Conservation (phyloP, 192 early-diverging fungal species). For the Coemansia sp. region DNA sequence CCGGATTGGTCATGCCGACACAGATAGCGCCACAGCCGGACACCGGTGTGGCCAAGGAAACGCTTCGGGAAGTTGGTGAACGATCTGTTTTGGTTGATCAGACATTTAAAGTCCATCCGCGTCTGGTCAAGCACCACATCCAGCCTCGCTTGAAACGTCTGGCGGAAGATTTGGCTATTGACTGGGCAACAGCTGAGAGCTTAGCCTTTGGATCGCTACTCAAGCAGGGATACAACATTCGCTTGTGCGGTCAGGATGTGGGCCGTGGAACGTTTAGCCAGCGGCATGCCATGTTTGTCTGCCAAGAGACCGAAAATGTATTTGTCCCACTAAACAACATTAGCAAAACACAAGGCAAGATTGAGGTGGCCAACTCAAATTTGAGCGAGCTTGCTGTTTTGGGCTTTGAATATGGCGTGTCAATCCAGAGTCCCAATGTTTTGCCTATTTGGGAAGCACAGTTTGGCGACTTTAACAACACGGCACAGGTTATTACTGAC, state of each 20-base stretch:
- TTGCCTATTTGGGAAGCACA: slow-evolving; percentile 98
- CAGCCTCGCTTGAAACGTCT: slow-evolving; percentile 74
- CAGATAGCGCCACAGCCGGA: slow-evolving; percentile 41
- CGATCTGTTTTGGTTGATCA: slow-evolving; percentile 72
- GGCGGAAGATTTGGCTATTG: slow-evolving; percentile 66
- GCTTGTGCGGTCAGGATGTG: slow-evolving; percentile 96
- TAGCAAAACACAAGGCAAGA: slow-evolving; percentile 56
- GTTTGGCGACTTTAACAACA: slow-evolving; percentile 98
- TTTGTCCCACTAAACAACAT: slow-evolving; percentile 82
- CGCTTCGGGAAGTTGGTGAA: slow-evolving; percentile 69
- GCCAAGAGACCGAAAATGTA: slow-evolving; percentile 83
- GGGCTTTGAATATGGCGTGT: slow-evolving; percentile 94
- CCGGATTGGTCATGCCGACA: slow-evolving; percentile 64
- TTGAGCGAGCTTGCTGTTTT: slow-evolving; percentile 94
- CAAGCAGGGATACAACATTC: slow-evolving; percentile 80
- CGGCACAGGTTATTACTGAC: slow-evolving; percentile 93
- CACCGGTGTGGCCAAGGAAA: slow-evolving; percentile 65
- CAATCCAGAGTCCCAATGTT: slow-evolving; percentile 80
- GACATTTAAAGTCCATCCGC: slow-evolving; percentile 75
- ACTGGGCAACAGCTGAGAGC: slow-evolving; percentile 95
- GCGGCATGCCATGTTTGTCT: slow-evolving; percentile 95
- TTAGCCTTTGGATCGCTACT: slow-evolving; percentile 88
- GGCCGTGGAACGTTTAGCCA: slow-evolving; percentile 98
- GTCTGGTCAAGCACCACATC: slow-evolving; percentile 89
- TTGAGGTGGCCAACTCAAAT: slow-evolving; percentile 89